Evolutionary conservation across 768 basidiomycete species (phyloP), one percentile per base, ranked within the genome.

Genomic region (Lyophyllum decastes): DNA sequence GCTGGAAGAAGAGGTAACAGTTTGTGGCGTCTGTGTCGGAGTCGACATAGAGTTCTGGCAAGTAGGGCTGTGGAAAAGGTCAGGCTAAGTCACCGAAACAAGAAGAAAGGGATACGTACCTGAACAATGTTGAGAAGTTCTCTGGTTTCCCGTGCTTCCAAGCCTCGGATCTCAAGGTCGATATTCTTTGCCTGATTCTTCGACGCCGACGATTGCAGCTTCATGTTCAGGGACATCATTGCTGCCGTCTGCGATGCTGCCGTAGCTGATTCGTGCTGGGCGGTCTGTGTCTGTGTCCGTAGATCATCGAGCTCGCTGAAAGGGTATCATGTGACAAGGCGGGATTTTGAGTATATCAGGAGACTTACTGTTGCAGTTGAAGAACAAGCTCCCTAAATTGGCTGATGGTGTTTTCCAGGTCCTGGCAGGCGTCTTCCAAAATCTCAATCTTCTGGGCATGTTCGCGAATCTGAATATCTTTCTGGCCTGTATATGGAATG

Each of bases 351-450:
- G 46, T 25, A 17, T 22, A 40, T n/a, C 17, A 58, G n/a, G 30
- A 49, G 59, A 62, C 67, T 46, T 52, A 95, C 95, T 74, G 81
- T 72, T 97, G 95, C 7, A 98, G 74, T 57, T 87, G 85, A 34
- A 88, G 57, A 33, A 98, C 97, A 4, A 97, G 82, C 35, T 98
- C 96, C 45, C 97, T 80, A 83, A 99, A 99, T 65, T 97, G 95
- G 5, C 73, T 71, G 60, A 98, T 95, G 0, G 97, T 98, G 43
- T 73, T 77, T 64, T 98, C 95, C 55, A 92, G 82, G 69, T 99
- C 97, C 57, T 85, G 80, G 57, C 94, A 88, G 4, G 81, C 78
- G 30, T 94, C 92, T 66, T 95, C 92, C 2, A 97, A 74, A 3
- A 76, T 68, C 26, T 86, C 85, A 41, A 88, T 82, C 68, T 85